phyloP scores from a whole-genome alignment of 352 stramenopile species.

The Globisporangium solare region DNA sequence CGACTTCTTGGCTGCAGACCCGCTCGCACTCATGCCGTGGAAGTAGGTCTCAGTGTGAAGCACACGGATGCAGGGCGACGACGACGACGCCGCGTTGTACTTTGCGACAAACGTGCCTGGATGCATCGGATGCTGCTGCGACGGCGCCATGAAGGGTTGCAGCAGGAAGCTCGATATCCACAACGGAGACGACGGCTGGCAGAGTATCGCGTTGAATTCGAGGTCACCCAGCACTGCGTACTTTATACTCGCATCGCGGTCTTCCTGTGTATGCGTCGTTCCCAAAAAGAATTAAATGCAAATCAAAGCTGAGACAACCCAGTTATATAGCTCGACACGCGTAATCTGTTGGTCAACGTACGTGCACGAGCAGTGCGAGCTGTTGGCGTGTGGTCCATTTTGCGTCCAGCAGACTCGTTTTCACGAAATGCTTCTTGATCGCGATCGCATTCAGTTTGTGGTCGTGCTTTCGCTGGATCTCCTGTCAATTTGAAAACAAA shows the following conservation, averaged over 20 bases:
- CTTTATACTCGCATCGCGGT: constrained; percentile 28
- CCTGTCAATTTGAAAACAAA: constrained; percentile 17
- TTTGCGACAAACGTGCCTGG: constrained; percentile 51
- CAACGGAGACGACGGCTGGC: constrained; percentile 36
- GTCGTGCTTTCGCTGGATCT: constrained; percentile 44
- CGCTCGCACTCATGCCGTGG: constrained; percentile 20
- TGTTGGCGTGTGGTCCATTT: constrained; percentile 13
- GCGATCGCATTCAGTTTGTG: constrained; percentile 29
- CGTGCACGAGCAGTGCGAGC: constrained; percentile 27
- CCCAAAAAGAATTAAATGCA: too few relatives aligned
- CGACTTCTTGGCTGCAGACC: not conserved
- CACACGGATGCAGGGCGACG: constrained; percentile 35
- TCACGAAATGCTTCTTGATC: constrained; percentile 43
- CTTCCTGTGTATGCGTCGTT: constrained; percentile 23
- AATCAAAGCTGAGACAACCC: not conserved
- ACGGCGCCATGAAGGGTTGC: constrained; percentile 31
- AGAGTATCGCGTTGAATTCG: constrained; percentile 51
- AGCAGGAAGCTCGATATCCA: constrained; percentile 43
- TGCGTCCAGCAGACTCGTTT: constrained; percentile 12
- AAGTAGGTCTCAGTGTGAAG: constrained; percentile 24
- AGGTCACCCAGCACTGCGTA: constrained; percentile 42
- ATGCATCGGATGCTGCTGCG: constrained; percentile 25
- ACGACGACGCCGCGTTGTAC: constrained; percentile 35
- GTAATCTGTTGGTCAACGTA: constrained; percentile 7
- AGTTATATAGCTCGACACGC: not conserved